Evolutionary conservation across 2,329 filamentous ascomycete species (phyloP).

Genomic region (Hymenoscyphus occultus): DNA sequence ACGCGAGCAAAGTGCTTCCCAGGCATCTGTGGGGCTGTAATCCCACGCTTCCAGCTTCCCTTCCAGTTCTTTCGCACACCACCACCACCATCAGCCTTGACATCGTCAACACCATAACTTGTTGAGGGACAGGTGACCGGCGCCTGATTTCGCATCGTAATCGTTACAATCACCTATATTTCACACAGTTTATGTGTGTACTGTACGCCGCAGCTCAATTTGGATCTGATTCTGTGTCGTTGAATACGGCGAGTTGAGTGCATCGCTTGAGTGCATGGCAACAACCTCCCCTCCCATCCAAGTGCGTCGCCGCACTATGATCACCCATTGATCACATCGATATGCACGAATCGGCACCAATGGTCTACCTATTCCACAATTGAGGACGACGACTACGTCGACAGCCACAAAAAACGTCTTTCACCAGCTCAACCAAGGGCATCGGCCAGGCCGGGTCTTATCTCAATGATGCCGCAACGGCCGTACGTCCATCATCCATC

Average conservation of each 20-base stretch:
- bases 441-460: background rate
- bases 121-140: background rate
- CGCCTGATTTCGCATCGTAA: background rate
- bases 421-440: background rate
- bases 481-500: background rate
- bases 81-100: background rate
- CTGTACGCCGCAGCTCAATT: background rate
- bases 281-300: background rate
- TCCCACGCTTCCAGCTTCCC: background rate
- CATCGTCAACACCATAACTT: background rate
- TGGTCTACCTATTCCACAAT: background rate
- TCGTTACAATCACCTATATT: background rate
- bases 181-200: background rate
- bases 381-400: background rate
- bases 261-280: background rate
- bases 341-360: background rate
- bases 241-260: background rate
- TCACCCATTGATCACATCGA: background rate
- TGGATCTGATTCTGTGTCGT: background rate
- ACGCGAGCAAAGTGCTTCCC: background rate
- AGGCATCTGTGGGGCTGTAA: background rate
- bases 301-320: background rate
- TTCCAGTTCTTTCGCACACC: background rate
- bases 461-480: background rate
- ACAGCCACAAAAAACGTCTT: background rate